Evolutionary conservation across 768 basidiomycete genomes (phyloP).

Genomic region (Favolaschia claudopus): DNA sequence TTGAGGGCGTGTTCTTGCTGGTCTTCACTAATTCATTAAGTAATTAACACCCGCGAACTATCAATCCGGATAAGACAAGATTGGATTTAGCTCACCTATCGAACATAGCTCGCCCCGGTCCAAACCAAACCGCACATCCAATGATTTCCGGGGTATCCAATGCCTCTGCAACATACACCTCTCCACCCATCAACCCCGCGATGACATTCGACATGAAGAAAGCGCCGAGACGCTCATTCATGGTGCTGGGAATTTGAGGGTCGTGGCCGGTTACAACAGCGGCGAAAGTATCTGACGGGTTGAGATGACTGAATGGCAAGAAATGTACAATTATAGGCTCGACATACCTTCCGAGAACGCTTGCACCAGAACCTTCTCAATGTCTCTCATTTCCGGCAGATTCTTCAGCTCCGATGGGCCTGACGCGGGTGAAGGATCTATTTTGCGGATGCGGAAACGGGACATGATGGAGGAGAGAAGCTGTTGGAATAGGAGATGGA

Average conservation of each 20-base stretch:
- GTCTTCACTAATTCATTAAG: not conserved
- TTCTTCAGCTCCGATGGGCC: not conserved
- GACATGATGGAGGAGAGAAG: too few species aligned
- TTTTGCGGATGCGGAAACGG: slow-evolving; percentile 7
- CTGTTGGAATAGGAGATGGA: too few species aligned
- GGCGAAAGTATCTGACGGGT: slow-evolving; percentile 13
- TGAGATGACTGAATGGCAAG: too few species aligned
- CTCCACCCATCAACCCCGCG: slow-evolving; percentile 11
- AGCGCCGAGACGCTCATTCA: not conserved
- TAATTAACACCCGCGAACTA: not conserved
- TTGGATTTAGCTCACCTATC: slow-evolving; percentile 18
- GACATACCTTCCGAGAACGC: slow-evolving; percentile 16
- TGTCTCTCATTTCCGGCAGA: slow-evolving; percentile 11
- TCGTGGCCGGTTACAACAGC: slow-evolving; percentile 1
- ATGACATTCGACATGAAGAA: slow-evolving; percentile 2
- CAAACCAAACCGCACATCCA: slow-evolving; percentile 22
- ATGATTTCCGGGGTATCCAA: not conserved
- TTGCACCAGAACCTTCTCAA: not conserved
- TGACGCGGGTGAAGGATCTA: slow-evolving; percentile 8
- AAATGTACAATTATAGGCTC: too few species aligned
- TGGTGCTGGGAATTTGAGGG: not conserved
- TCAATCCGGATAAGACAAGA: not conserved
- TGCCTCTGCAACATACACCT: slow-evolving; percentile 20
- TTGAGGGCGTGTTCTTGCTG: slow-evolving; percentile 2
- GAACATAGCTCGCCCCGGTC: slow-evolving; percentile 13